Evolutionary conservation across 2,329 filamentous ascomycete species (phyloP).

Genomic region (Sphaerulina musiva): DNA sequence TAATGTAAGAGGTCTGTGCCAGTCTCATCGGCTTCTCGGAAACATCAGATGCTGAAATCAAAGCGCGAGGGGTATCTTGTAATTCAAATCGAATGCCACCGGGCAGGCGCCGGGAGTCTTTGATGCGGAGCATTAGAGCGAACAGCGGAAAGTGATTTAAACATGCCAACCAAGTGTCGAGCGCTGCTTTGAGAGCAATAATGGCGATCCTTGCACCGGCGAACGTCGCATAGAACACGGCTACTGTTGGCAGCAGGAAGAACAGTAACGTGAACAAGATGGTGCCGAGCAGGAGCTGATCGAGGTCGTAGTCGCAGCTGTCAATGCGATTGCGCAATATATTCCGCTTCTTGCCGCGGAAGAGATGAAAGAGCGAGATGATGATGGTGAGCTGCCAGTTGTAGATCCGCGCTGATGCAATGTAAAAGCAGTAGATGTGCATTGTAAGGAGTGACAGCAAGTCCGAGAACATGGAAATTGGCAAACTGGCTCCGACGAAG

Average conservation of each 20-base stretch:
- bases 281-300: constrained; percentile 90
- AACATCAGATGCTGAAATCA: constrained; percentile 17
- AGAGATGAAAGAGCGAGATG: constrained; percentile 95
- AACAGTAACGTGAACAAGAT: constrained; percentile 94
- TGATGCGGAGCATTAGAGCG: constrained; percentile 89
- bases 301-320: constrained; percentile 96
- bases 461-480: constrained; percentile 91
- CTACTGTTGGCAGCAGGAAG: constrained; percentile 87
- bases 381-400: constrained; percentile 98
- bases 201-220: constrained; percentile 90
- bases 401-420: constrained; percentile 92
- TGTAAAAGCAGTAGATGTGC: constrained; percentile 97
- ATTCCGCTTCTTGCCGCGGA: constrained; percentile 96
- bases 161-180: constrained; percentile 88
- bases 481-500: constrained; percentile 94
- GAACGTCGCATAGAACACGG: constrained; percentile 96
- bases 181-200: constrained; percentile 80
- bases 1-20: constrained; percentile 71
- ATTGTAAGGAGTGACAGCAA: constrained; percentile 84
- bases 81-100: constrained; percentile 89
- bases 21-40: constrained; percentile 6
- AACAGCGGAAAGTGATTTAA: constrained; percentile 97
- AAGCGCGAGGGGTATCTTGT: constrained; percentile 56
- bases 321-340: constrained; percentile 95
- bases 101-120: constrained; percentile 83